A percentile compares a stretch with the other conserved stretches of the same genome.
Evolutionary conservation across 2,329 filamentous ascomycete species (phyloP).

Genomic region (Drechslerella stenobrocha): DNA sequence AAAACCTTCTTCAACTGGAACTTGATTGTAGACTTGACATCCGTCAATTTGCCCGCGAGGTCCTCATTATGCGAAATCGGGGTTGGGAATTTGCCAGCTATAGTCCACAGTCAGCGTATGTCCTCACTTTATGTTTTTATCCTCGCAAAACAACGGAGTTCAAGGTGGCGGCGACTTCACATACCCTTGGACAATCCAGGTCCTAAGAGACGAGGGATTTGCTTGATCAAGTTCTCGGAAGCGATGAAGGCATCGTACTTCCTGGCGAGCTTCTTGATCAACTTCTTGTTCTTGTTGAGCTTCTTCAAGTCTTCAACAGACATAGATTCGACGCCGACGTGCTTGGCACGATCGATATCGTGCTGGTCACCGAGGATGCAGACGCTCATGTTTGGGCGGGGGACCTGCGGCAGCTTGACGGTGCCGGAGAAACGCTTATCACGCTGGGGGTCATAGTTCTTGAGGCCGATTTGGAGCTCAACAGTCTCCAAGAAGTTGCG

Average conservation of each 20-base stretch:
- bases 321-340: conserved; percentile 98
- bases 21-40: conserved; percentile 99
- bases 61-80: conserved; percentile 97
- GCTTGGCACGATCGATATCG: conserved; percentile 99
- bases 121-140: not conserved
- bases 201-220: conserved; percentile 99
- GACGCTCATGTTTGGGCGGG: conserved; percentile 86
- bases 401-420: conserved; percentile 89
- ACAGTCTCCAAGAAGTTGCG: conserved; percentile 96
- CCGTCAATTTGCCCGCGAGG: conserved; percentile 90
- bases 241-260: conserved; percentile 99
- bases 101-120: too few species aligned
- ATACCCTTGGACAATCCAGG: conserved; percentile 95
- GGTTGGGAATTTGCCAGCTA: conserved; percentile 99
- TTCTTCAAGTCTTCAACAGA: conserved; percentile 99
- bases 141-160: not conserved
- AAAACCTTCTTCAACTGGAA: conserved; percentile 99
- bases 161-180: conserved; percentile 52
- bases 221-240: conserved; percentile 97
- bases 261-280: conserved; percentile 99
- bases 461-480: conserved; percentile 87
- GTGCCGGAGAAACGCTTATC: conserved; percentile 99
- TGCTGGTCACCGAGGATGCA: conserved; percentile 92
- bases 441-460: conserved; percentile 99
- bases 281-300: conserved; percentile 99